Conservation (phyloP, 345 rosid species). For the Arabidopsis arenosa region DNA sequence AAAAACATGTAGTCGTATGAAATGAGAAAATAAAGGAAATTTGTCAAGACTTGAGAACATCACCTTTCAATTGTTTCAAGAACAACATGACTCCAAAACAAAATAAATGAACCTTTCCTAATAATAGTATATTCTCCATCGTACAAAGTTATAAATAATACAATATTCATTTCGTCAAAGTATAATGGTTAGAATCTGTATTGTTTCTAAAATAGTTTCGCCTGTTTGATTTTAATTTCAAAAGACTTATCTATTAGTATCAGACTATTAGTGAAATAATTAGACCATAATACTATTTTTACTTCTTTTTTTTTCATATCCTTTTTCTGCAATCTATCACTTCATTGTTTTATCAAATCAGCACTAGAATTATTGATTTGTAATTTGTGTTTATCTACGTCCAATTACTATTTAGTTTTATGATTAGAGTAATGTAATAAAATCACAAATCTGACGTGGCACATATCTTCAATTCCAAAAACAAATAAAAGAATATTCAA, state of each 20-base stretch:
- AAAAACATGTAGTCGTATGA: conserved; percentile 17
- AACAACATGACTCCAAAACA: conserved; percentile 47
- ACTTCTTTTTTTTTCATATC: not conserved
- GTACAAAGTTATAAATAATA: conserved; percentile 20
- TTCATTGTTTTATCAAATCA: not conserved
- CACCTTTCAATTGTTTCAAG: conserved; percentile 27
- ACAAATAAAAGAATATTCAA: not conserved
- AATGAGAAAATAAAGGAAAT: conserved; percentile 23
- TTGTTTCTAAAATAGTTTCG: not conserved
- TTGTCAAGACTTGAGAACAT: conserved; percentile 40
- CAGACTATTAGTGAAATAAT: not conserved
- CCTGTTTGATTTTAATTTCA: not conserved
- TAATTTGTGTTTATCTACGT: not conserved
- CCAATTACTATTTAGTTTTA: not conserved
- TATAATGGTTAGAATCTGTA: conserved; percentile 15
- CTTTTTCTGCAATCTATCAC: not conserved
- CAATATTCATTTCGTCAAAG: conserved; percentile 23
- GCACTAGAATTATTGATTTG: not conserved
- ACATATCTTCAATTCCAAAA: not conserved
- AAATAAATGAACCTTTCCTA: conserved; percentile 37
- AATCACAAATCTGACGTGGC: conserved; percentile 29
- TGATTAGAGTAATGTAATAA: not conserved
- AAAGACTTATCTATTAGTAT: not conserved
- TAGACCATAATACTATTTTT: no score
- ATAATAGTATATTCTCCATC: conserved; percentile 30